These are phyloP conservation scores for Casuarina cunninghamiana DNA, from an alignment of 306 rosid genomes.

Conservation along the genomic window DNA sequence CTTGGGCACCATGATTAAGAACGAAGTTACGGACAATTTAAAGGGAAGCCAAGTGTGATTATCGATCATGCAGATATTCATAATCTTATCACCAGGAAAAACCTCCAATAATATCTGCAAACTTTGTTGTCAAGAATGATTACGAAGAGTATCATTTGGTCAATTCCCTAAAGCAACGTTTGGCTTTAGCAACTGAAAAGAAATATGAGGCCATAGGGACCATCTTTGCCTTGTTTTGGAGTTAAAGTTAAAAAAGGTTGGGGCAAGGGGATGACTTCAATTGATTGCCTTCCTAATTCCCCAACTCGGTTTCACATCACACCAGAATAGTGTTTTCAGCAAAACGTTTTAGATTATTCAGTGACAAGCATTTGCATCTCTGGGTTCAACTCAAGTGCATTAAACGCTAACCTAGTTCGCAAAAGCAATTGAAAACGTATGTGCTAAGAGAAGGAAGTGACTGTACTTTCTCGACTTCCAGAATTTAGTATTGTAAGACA, in stretches of 20 bases:
- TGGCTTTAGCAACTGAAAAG: conserved; percentile 30
- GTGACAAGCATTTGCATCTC: background rate
- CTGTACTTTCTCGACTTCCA: no score
- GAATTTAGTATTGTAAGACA: background rate
- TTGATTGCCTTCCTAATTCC: background rate
- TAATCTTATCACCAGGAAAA: no score
- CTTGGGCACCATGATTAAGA: background rate
- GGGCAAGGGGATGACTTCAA: background rate
- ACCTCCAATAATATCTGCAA: no score
- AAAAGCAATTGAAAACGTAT: background rate
- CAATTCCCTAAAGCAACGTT: conserved; percentile 40
- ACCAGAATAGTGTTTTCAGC: background rate
- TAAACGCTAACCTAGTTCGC: background rate
- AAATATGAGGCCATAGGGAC: background rate
- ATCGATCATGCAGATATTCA: no score
- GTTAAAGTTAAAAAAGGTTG: background rate
- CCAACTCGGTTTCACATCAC: background rate
- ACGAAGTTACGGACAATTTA: no score
- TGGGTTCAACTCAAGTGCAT: background rate
- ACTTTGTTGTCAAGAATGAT: no score
- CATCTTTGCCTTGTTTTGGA: background rate
- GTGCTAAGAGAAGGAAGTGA: background rate
- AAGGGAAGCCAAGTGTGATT: no score
- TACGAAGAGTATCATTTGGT: conserved; percentile 5
- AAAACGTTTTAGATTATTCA: no score